Evolutionary conservation across 345 rosid genomes (phyloP), one percentile per base, ranked within the genome.

Genomic region (Lepidium aucheri): DNA sequence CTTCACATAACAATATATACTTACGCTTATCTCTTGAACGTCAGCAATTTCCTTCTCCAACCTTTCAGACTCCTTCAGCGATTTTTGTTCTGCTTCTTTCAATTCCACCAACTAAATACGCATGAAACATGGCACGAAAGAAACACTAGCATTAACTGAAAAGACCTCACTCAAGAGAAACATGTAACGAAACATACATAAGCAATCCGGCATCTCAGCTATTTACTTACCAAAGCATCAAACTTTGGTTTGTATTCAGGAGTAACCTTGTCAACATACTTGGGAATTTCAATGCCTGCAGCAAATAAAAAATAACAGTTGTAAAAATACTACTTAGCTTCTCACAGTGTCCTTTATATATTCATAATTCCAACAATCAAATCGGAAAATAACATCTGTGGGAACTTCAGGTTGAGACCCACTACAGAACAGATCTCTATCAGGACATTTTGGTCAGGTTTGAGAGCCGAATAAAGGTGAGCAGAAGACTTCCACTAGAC

Each of bases 231-330:
- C 91, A 95, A 63, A 33, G 86, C 72, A 53, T 91, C 97, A 76
- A 95, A 91, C 70, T 89, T 95, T 4, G 99, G 93, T 70, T 89
- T 89, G 87, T 87, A 95, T 43, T 95, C 75, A 68, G 97, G 98
- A 35, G 98, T 91, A 61, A 87, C 94, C 0, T 72, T 89, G 77
- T 95, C 99, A 26, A 81, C 94, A 53, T 14, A 91, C 84, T 89
- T 95, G 32, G 99, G 97, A 51, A 95, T 75, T 79, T 91, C 85
- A 50, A 91, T 26, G 41, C 85, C 99, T 95, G 85, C 72, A 80
- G 3, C 64, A 60, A 26, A 35, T 14, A 8, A 52, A 12, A 30
- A n/a, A 28, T 0, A 22, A 41, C 15, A 59, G 2, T 3, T 36
- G 18, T 5, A 35, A 10, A 9, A 14, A 58, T 14, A 38, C 11